Conservation (phyloP, 139 green algal species). For the Zygnema cylindricum region DNA sequence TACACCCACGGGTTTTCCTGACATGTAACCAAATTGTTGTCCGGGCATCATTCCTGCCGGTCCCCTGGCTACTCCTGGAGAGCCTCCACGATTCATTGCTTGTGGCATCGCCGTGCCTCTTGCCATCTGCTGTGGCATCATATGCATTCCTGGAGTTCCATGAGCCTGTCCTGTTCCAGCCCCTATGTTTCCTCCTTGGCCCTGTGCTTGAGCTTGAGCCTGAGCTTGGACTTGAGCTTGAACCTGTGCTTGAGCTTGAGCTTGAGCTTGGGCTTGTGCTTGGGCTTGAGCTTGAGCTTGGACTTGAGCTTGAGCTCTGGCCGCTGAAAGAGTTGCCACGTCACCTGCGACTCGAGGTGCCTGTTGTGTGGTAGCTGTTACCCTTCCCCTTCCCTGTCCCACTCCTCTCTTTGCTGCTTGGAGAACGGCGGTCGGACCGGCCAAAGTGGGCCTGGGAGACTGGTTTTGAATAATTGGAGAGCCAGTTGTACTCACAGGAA, state of each 20-base stretch:
- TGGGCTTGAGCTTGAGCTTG: not conserved
- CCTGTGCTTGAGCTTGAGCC: too few species aligned
- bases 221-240: too few species aligned
- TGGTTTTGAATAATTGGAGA: not conserved
- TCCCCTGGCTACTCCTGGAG: not conserved
- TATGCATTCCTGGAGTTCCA: not conserved
- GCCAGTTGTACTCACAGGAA: not conserved
- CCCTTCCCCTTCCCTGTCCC: not conserved
- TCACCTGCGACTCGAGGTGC: not conserved
- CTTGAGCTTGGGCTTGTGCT: too few species aligned
- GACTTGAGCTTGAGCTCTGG: not conserved
- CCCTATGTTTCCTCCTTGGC: too few species aligned
- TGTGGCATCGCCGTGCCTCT: not conserved
- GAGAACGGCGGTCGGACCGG: not conserved
- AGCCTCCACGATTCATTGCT: not conserved
- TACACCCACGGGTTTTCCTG: not conserved
- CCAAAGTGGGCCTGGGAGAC: not conserved
- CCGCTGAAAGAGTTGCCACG: not conserved
- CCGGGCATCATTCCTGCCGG: not conserved
- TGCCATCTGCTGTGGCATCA: not conserved
- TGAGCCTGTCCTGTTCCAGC: too few species aligned
- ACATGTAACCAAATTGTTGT: not conserved
- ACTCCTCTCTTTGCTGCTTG: not conserved
- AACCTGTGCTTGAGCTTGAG: too few species aligned
- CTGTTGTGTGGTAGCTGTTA: not conserved